A percentile compares a stretch with the other conserved stretches of the same genome.
Evolutionary conservation across 176 grass and related monocot species (phyloP).

Genomic region (Zea mays): DNA sequence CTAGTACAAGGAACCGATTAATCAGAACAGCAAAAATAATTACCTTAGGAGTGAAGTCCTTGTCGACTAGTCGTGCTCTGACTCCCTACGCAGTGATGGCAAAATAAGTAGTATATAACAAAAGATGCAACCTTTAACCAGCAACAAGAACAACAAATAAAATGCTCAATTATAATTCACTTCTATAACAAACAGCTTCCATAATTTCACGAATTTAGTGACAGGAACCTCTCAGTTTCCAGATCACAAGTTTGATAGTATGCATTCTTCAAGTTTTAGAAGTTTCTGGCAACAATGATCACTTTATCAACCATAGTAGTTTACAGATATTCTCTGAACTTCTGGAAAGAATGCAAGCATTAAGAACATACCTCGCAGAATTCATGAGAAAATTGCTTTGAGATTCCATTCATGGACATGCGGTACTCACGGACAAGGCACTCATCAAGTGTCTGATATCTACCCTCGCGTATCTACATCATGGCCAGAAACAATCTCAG

Average conservation of each 20-base stretch:
- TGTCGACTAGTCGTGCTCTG: slow-evolving; percentile 73
- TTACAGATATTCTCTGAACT: slow-evolving; percentile 6
- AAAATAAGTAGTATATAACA: background rate
- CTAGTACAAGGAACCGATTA: slow-evolving; percentile 6
- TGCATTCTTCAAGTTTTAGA: slow-evolving; percentile 4
- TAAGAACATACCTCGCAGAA: slow-evolving; percentile 72
- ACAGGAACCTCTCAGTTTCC: background rate
- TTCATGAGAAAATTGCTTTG: slow-evolving; percentile 69
- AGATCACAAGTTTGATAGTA: background rate
- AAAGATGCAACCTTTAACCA: background rate
- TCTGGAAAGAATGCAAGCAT: background rate
- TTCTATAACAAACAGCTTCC: background rate
- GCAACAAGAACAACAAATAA: background rate
- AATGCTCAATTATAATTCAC: background rate
- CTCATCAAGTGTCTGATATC: slow-evolving; percentile 94
- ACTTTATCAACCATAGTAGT: slow-evolving; percentile 11
- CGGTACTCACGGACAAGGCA: slow-evolving; percentile 94
- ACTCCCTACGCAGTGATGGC: slow-evolving; percentile 58
- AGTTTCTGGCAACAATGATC: background rate
- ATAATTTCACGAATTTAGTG: slow-evolving; percentile 3
- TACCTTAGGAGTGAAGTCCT: slow-evolving; percentile 86
- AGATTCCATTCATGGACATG: slow-evolving; percentile 79
- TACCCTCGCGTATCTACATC: slow-evolving; percentile 83
- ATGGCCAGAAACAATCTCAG: slow-evolving; percentile 31
- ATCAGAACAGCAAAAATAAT: slow-evolving; percentile 19